A percentile compares a stretch with the other conserved stretches of the same genome.
These are phyloP conservation scores for Ziziphus jujuba DNA, from an alignment of 306 rosid genomes.

Conservation along the genomic window DNA sequence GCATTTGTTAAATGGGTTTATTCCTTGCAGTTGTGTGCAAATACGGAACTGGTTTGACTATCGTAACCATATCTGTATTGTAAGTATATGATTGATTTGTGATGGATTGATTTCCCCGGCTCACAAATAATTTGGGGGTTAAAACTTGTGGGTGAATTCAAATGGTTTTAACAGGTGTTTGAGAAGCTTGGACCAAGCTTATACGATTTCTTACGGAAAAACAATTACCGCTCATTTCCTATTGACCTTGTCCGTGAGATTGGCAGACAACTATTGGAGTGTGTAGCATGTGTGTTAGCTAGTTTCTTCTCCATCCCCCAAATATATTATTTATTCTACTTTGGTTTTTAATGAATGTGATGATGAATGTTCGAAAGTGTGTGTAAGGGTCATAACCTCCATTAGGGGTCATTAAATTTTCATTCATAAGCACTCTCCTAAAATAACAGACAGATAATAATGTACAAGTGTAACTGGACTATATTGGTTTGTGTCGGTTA, in stretches of 20 bases:
- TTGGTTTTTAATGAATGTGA: too few species aligned
- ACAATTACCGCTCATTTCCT: constrained; percentile 99
- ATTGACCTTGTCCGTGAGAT: constrained; percentile 99
- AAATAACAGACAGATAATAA: too few species aligned
- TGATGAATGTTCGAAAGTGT: too few species aligned
- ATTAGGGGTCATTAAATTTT: too few species aligned
- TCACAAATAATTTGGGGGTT: constrained; percentile 64
- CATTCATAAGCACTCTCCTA: too few species aligned
- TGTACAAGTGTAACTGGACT: too few species aligned
- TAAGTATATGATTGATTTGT: constrained; percentile 89
- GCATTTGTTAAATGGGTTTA: constrained; percentile 75
- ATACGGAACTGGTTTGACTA: constrained; percentile 99
- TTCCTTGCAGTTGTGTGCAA: constrained; percentile 99
- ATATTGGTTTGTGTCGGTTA: not conserved
- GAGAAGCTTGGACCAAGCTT: constrained; percentile 99
- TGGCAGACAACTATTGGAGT: constrained; percentile 99
- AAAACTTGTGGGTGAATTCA: constrained; percentile 71
- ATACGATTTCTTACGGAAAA: constrained; percentile 99
- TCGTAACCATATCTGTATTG: constrained; percentile 99
- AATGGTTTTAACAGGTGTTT: constrained; percentile 99
- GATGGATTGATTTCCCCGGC: constrained; percentile 88
- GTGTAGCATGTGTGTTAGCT: constrained; percentile 99
- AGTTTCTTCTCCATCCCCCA: constrained; percentile 13
- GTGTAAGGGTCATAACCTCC: too few species aligned
- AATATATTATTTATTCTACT: too few species aligned